Conservation (phyloP, 1,139 yeast species). For the Debaryomyces fabryi region DNA sequence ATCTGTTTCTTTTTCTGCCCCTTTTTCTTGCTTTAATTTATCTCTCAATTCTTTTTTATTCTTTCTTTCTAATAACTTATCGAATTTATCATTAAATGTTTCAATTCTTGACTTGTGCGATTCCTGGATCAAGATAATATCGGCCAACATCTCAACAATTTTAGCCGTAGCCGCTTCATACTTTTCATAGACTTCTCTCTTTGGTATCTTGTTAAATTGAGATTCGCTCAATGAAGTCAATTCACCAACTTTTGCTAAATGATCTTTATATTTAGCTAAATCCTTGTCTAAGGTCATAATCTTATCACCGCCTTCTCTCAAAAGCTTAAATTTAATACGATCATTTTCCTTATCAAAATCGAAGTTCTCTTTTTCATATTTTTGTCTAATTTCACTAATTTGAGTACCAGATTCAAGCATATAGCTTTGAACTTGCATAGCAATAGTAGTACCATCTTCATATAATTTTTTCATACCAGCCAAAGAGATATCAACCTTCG, state of each 20-base stretch:
- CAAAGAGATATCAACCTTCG: conserved; percentile 36
- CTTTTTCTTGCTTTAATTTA: conserved; percentile 30
- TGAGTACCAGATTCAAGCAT: conserved; percentile 50
- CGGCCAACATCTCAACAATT: conserved; percentile 37
- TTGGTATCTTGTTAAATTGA: conserved; percentile 29
- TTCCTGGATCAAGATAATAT: conserved; percentile 34
- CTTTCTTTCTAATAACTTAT: conserved; percentile 38
- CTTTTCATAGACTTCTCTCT: conserved; percentile 36
- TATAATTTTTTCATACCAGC: conserved; percentile 42
- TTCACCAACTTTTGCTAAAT: conserved; percentile 32
- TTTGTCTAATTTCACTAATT: conserved; percentile 40
- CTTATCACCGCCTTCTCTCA: conserved; percentile 39
- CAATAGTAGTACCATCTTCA: conserved; percentile 40
- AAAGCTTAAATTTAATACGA: conserved; percentile 35
- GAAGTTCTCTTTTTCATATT: conserved; percentile 44
- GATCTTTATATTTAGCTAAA: conserved; percentile 37
- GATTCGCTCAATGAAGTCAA: conserved; percentile 29
- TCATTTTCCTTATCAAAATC: conserved; percentile 55
- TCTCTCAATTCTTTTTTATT: conserved; percentile 39
- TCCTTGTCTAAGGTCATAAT: conserved; percentile 37
- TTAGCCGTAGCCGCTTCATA: conserved; percentile 38
- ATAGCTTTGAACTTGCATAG: conserved; percentile 46
- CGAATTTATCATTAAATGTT: conserved; percentile 37
- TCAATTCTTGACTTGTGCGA: conserved; percentile 45
- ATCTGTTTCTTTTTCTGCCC: conserved; percentile 19